These are phyloP conservation scores for Canna indica DNA, from an alignment of 176 grass and related monocot species.

Conservation along the genomic window DNA sequence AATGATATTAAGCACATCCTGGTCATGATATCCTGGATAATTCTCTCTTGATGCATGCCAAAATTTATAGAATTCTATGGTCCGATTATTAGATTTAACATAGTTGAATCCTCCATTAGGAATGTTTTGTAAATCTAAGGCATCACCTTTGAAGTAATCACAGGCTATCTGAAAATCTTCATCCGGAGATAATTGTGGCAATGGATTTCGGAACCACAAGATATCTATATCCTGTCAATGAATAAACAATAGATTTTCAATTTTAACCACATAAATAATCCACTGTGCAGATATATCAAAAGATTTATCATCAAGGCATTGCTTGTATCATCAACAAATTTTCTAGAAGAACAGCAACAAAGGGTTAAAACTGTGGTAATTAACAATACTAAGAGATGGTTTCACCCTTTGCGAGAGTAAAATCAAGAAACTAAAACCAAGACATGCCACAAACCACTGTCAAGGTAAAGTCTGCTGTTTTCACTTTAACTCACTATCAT, in stretches of 20 bases:
- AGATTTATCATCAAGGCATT: neutral
- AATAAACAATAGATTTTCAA: neutral
- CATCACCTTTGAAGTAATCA: constrained; percentile 46
- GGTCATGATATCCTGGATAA: constrained; percentile 44
- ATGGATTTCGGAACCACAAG: constrained; percentile 61
- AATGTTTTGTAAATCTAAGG: constrained; percentile 32
- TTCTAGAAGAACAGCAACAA: neutral
- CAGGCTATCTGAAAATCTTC: constrained; percentile 49
- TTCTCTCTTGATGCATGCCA: constrained; percentile 31
- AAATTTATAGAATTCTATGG: constrained; percentile 35
- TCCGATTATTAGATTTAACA: constrained; percentile 34
- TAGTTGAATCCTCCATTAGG: constrained; percentile 75
- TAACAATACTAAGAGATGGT: no score
- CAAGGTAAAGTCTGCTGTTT: no score
- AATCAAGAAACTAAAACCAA: no score
- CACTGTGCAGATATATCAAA: neutral
- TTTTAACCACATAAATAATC: neutral
- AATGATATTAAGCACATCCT: constrained; percentile 59
- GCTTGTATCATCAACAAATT: neutral
- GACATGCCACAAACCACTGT: no score
- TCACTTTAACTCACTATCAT: no score
- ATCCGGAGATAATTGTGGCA: constrained; percentile 51
- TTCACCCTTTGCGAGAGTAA: no score
- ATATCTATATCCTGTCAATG: constrained; percentile 53
- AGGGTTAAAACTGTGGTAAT: neutral